Evolutionary conservation across 345 rosid species (phyloP), one percentile per base, ranked within the genome.

Genomic region (Rhodamnia rubescens): DNA sequence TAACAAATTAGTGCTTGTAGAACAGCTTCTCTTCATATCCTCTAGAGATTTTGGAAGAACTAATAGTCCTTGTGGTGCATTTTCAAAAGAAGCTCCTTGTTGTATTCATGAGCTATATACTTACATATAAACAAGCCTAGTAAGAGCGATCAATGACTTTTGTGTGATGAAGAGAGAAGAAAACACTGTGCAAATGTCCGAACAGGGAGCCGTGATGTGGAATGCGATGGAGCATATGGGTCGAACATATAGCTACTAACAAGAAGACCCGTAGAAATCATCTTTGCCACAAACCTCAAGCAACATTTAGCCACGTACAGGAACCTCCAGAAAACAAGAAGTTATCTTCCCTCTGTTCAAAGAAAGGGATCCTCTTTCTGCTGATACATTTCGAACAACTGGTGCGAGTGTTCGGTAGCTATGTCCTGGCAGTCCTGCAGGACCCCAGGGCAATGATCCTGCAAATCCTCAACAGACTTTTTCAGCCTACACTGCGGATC

Each of bases 311-410:
- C 80, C 7, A 18, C n/a, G n/a, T n/a, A n/a, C 13, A 20, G 78
- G 47, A 69, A 69, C 80, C 80, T 69, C 22, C 47, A 32, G 26
- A 69, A 69, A 69, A 32, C 20, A 36, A 36, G 13, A 20, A 18
- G 36, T 58, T 58, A n/a, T n/a, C 69, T 12, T n/a, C 69, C 5
- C 36, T 59, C 69, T 27, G 32, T 59, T 47, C 83, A 83, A 85
- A 86, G 88, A 11, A 61, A 53, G 85, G 83, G 57, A 85, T 88
- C 91, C 83, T 83, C 85, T 59, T 81, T 87, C 74, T 54, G 78
- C 86, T 85, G 84, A 81, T 81, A 88, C 50, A 88, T 85, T 81
- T 86, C 86, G 84, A 91, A 84, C 54, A 92, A 80, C 87, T 90
- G 86, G 16, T 74, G 56, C 7, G 42, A 61, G 82, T 89, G 85